Percentiles rank a stretch among this genome's conserved stretches.
Conservation (phyloP, 2,329 filamentous ascomycete genomes). For the Delphinella strobiligena region DNA sequence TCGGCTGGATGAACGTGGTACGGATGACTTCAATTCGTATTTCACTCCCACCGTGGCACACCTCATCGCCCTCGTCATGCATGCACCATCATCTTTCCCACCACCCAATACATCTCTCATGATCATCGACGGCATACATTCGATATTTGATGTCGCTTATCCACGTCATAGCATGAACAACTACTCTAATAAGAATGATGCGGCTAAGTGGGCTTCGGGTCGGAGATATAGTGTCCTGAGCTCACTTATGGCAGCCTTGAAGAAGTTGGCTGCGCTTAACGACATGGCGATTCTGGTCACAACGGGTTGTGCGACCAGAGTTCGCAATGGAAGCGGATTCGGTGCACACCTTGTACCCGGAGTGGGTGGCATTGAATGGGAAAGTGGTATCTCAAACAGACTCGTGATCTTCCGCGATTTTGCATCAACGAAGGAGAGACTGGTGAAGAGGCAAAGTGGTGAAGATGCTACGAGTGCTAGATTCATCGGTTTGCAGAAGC, state of each 20-base stretch:
- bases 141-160: slow-evolving; percentile 64
- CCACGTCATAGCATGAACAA: slow-evolving; percentile 37
- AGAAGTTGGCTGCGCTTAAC: slow-evolving; percentile 61
- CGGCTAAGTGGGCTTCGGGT: slow-evolving; percentile 35
- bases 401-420: slow-evolving; percentile 71
- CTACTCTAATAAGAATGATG: slow-evolving; percentile 19
- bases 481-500: slow-evolving; percentile 33
- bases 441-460: slow-evolving; percentile 18
- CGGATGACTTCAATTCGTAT: slow-evolving; percentile 52
- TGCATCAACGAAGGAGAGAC: too few species aligned
- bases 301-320: slow-evolving; percentile 72
- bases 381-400: slow-evolving; percentile 60
- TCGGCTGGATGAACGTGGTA: too few species aligned
- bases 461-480: slow-evolving; percentile 21
- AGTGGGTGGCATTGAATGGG: slow-evolving; percentile 67
- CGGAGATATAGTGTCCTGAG: slow-evolving; percentile 51
- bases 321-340: slow-evolving; percentile 39
- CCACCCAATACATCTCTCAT: slow-evolving; percentile 53
- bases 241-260: slow-evolving; percentile 46
- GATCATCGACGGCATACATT: slow-evolving; percentile 67
- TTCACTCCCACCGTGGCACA: slow-evolving; percentile 47
- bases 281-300: slow-evolving; percentile 64
- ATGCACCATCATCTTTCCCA: slow-evolving; percentile 52
- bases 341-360: slow-evolving; percentile 63
- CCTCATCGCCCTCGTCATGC: slow-evolving; percentile 59